Conservation (phyloP, 2,329 filamentous ascomycete species). For the Monilinia polystroma region DNA sequence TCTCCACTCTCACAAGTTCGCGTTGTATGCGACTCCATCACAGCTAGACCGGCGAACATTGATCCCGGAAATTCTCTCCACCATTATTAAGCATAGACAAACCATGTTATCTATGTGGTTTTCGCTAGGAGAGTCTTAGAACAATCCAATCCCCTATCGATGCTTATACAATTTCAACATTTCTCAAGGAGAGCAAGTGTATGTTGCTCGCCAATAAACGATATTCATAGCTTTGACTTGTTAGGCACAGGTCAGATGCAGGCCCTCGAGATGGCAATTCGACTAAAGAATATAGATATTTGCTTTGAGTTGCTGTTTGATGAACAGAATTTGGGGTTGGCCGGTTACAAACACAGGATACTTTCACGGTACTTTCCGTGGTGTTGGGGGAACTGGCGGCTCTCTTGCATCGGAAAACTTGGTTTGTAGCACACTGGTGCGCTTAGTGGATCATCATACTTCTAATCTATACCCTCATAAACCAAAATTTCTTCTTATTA, state of each 20-base stretch:
- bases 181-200: not conserved
- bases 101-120: conserved; percentile 2
- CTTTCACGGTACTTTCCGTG: not conserved
- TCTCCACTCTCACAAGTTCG: conserved; percentile 18
- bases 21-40: conserved; percentile 19
- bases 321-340: not conserved
- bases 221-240: conserved; percentile 16
- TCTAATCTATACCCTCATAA: not conserved
- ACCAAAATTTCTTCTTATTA: not conserved
- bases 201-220: conserved; percentile 21
- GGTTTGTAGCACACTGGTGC: not conserved
- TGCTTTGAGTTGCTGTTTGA: not conserved
- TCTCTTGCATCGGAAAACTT: conserved; percentile 4
- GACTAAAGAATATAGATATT: conserved; percentile 11
- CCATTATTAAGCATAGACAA: conserved; percentile 20
- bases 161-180: conserved; percentile 3
- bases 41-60: conserved; percentile 15
- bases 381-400: not conserved
- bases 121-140: conserved; percentile 6
- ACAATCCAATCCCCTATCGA: conserved; percentile 4
- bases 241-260: conserved; percentile 14
- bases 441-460: not conserved
- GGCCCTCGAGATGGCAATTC: conserved; percentile 5
- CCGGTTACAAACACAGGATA: not conserved
- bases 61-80: conserved; percentile 17